Percentiles rank a stretch among this genome's conserved stretches.
Conservation (phyloP, 352 stramenopile genomes). For the Poterioochromonas sp. region DNA sequence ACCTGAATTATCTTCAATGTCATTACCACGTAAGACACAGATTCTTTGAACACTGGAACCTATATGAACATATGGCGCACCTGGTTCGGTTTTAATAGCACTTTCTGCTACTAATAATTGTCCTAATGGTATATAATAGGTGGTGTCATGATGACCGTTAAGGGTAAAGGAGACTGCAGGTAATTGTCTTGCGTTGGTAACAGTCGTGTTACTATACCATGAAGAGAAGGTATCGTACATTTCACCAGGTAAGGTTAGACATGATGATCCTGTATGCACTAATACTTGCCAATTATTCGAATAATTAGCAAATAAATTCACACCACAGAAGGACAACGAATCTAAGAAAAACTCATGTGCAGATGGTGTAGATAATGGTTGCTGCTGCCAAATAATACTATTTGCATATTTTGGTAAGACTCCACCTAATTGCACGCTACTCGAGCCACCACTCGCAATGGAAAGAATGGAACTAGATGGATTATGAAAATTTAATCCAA, state of each 20-base stretch:
- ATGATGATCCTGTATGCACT: not conserved
- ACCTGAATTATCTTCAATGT: not conserved
- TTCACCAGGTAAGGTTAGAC: not conserved
- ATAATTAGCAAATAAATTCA: not conserved
- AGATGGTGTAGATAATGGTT: not conserved
- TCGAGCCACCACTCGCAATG: not conserved
- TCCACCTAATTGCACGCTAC: not conserved
- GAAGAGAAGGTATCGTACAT: not conserved
- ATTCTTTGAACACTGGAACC: not conserved
- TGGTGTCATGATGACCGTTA: not conserved
- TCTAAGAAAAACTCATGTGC: not conserved
- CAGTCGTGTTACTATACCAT: not conserved
- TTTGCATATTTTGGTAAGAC: not conserved
- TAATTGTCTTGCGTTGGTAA: not conserved
- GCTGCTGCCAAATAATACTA: not conserved
- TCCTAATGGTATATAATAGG: not conserved
- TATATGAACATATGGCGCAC: not conserved
- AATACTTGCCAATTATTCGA: not conserved
- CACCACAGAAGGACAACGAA: not conserved
- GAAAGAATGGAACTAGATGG: not conserved
- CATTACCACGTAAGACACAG: not conserved
- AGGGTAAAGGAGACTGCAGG: not conserved
- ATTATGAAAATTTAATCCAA: constrained; percentile 2
- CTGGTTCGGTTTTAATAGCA: not conserved
- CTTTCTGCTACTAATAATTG: not conserved